These are phyloP conservation scores for Solanum ahanhuiri DNA, from an alignment of 257 asterid species.

Conservation along the genomic window DNA sequence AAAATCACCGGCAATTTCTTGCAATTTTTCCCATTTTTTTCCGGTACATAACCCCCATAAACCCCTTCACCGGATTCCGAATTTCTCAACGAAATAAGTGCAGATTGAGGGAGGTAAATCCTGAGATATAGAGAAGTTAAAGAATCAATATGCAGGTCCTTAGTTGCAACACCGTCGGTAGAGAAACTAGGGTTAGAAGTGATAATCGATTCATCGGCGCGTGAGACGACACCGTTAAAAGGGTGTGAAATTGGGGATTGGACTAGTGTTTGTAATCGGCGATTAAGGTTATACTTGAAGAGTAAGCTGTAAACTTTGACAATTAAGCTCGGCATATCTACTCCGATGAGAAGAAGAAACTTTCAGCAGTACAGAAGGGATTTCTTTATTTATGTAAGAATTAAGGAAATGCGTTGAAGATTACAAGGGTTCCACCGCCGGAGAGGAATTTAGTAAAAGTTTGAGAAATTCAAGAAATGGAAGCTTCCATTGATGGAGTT, in stretches of 20 bases:
- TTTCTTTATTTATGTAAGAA: background rate
- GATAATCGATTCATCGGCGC: conserved; percentile 47
- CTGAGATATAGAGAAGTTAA: conserved; percentile 49
- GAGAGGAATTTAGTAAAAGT: background rate
- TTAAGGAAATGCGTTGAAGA: background rate
- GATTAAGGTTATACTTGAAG: conserved; percentile 63
- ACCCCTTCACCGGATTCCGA: conserved; percentile 9
- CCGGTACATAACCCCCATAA: conserved; percentile 71
- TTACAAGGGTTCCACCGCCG: background rate
- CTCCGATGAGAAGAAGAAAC: background rate
- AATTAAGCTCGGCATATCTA: conserved; percentile 49
- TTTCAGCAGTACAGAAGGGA: background rate
- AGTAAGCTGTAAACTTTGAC: conserved; percentile 53
- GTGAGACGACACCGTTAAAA: conserved; percentile 40
- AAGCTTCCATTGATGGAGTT: background rate
- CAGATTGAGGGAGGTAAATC: conserved; percentile 68
- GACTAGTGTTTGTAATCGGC: conserved; percentile 36
- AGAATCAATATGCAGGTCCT: conserved; percentile 73
- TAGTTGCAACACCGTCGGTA: conserved; percentile 70
- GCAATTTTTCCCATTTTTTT: conserved; percentile 25
- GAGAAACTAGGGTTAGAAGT: conserved; percentile 58
- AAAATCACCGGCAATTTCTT: conserved; percentile 65
- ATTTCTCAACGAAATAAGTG: conserved; percentile 10
- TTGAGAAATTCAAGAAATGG: background rate
- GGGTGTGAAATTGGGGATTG: conserved; percentile 8